Percentiles rank a stretch among this genome's conserved stretches.
Evolutionary conservation across 306 rosid species (phyloP).

Genomic region (Pyrus bretschneideri): DNA sequence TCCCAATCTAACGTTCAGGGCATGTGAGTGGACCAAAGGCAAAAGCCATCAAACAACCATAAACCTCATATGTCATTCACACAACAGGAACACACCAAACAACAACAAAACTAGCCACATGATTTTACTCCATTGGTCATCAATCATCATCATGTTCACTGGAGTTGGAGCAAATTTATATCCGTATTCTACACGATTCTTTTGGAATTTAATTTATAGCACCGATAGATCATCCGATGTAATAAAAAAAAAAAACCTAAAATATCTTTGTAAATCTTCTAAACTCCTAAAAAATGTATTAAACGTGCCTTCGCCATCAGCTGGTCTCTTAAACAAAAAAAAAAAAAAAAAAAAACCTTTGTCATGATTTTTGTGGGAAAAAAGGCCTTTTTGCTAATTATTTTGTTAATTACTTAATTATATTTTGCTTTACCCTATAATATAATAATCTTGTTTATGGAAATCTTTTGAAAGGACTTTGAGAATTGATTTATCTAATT

Average conservation of each 20-base stretch:
- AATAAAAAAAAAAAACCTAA: too few relatives aligned
- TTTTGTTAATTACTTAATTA: not conserved
- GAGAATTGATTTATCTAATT: not conserved
- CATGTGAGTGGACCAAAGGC: constrained; percentile 14
- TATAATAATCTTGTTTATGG: not conserved
- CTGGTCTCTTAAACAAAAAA: too few relatives aligned
- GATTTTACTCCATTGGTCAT: not conserved
- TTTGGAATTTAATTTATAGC: too few relatives aligned
- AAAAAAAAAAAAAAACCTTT: too few relatives aligned
- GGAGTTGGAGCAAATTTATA: too few relatives aligned
- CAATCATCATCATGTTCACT: too few relatives aligned
- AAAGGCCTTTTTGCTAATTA: not conserved
- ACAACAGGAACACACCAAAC: not conserved
- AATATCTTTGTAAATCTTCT: too few relatives aligned
- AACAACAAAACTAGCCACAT: not conserved
- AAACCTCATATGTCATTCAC: not conserved
- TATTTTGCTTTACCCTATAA: not conserved
- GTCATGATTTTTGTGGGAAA: not conserved
- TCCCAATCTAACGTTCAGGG: not conserved
- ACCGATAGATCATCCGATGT: fast-evolving
- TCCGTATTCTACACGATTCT: too few relatives aligned
- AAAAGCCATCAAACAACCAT: not conserved
- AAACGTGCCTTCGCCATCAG: too few relatives aligned
- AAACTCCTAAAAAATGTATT: fast-evolving
- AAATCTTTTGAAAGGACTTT: not conserved